phyloP scores from a whole-genome alignment of 306 rosid genomes.

The Castanea mollissima region DNA sequence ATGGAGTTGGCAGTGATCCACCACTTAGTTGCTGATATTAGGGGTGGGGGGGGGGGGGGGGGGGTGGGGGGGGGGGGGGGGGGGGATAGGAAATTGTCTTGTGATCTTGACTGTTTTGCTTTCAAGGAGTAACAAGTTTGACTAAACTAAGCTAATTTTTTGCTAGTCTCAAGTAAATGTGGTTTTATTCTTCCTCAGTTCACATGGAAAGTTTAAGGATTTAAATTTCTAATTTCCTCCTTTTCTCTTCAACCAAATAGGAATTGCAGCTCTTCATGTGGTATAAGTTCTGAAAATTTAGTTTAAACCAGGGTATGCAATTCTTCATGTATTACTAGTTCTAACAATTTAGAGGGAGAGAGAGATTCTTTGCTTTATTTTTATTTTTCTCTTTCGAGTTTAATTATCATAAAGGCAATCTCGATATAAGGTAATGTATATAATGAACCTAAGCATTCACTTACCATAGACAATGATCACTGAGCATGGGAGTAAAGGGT shows the following conservation, averaged over 20 bases:
- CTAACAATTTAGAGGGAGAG: background rate
- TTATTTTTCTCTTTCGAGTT: background rate
- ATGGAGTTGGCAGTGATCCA: too few species aligned
- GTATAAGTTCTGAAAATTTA: too few species aligned
- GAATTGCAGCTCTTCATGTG: background rate
- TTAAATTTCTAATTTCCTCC: background rate
- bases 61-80: too few species aligned
- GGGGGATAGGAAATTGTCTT: too few species aligned
- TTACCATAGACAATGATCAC: background rate
- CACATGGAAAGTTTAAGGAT: background rate
- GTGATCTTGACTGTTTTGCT: too few species aligned
- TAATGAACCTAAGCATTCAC: background rate
- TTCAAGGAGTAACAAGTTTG: too few species aligned
- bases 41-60: too few species aligned
- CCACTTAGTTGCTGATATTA: too few species aligned
- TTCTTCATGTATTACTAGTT: background rate
- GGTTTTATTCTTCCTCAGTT: too few species aligned
- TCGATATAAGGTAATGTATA: background rate
- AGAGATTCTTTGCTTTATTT: background rate
- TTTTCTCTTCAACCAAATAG: background rate
- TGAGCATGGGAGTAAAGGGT: slow-evolving; percentile 32
- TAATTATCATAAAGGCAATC: background rate
- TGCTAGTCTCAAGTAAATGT: too few species aligned
- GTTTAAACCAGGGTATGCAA: too few species aligned
- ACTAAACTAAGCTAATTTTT: too few species aligned